Evolutionary conservation across 1,284 basidiomycete species (phyloP).

Genomic region (Tilletia indica): DNA sequence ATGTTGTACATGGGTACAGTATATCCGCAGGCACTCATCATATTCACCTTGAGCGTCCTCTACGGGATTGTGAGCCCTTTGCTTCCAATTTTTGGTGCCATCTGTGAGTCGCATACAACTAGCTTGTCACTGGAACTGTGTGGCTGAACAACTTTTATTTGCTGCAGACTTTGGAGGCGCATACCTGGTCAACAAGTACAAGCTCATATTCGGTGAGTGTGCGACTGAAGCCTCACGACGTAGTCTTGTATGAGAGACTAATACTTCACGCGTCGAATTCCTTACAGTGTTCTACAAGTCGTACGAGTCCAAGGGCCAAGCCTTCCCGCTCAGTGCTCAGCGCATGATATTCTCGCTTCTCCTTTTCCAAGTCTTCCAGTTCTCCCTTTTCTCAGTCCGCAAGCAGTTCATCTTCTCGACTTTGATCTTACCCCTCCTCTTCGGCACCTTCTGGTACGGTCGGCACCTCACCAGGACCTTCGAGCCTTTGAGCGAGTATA

Average conservation of each 20-base stretch:
- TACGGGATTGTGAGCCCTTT: slow-evolving; percentile 94
- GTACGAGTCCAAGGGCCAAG: slow-evolving; percentile 87
- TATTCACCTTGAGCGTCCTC: slow-evolving; percentile 89
- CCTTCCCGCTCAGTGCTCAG: slow-evolving; percentile 69
- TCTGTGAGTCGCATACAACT: slow-evolving; percentile 59
- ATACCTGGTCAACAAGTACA: slow-evolving; percentile 86
- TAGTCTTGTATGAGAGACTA: not conserved
- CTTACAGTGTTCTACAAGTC: slow-evolving; percentile 78
- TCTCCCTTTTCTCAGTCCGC: slow-evolving; percentile 73
- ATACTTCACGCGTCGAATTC: not conserved
- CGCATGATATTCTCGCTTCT: slow-evolving; percentile 54
- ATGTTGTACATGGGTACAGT: slow-evolving; percentile 71
- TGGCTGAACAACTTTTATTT: no score
- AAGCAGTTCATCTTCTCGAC: slow-evolving; percentile 74
- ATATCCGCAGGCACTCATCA: slow-evolving; percentile 89
- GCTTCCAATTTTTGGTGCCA: slow-evolving; percentile 86
- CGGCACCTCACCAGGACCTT: slow-evolving; percentile 73
- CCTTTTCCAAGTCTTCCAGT: slow-evolving; percentile 53
- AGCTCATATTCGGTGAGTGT: slow-evolving; percentile 70
- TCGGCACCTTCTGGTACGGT: slow-evolving; percentile 74
- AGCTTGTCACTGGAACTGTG: no score
- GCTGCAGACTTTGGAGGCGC: slow-evolving; percentile 74
- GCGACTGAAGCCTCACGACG: slow-evolving; percentile 24
- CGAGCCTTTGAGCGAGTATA: slow-evolving; percentile 74
- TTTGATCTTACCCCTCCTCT: slow-evolving; percentile 74